A percentile compares a stretch with the other conserved stretches of the same genome.
phyloP scores from a whole-genome alignment of 305 asterid genomes.

The Striga hermonthica region DNA sequence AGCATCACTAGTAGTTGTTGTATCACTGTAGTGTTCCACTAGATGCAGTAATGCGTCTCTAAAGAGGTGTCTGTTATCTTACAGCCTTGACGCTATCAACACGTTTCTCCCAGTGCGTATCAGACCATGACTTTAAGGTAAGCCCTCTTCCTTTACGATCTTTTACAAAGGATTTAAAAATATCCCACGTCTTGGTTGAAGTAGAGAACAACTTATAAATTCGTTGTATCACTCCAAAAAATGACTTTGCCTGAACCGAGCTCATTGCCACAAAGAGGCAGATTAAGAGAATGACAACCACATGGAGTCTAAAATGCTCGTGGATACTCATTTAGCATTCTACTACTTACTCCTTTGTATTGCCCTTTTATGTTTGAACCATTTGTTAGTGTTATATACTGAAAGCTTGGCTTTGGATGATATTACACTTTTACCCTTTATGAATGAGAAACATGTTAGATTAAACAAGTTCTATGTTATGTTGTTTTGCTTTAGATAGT shows the following conservation, averaged over 20 bases:
- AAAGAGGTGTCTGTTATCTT: background rate
- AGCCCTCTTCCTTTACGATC: background rate
- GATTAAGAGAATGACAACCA: no score
- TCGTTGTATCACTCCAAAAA: no score
- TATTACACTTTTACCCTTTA: no score
- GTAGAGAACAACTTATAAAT: no score
- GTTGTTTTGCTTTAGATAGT: no score
- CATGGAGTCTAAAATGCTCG: background rate
- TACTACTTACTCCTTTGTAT: background rate
- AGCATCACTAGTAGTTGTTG: background rate
- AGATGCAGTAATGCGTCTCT: background rate
- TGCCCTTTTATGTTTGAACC: background rate
- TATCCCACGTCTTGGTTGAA: background rate
- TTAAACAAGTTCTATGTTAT: no score
- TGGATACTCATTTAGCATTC: background rate
- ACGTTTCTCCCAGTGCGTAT: background rate
- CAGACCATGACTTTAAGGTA: background rate
- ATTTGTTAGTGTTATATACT: no score
- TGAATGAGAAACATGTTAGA: no score
- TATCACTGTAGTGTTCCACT: background rate
- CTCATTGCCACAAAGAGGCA: no score
- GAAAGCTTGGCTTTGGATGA: no score
- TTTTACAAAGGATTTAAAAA: background rate
- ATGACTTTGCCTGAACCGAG: no score
- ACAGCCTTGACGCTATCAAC: background rate